Evolutionary conservation across 805 yeast species (phyloP).

Genomic region (Candida pini): DNA sequence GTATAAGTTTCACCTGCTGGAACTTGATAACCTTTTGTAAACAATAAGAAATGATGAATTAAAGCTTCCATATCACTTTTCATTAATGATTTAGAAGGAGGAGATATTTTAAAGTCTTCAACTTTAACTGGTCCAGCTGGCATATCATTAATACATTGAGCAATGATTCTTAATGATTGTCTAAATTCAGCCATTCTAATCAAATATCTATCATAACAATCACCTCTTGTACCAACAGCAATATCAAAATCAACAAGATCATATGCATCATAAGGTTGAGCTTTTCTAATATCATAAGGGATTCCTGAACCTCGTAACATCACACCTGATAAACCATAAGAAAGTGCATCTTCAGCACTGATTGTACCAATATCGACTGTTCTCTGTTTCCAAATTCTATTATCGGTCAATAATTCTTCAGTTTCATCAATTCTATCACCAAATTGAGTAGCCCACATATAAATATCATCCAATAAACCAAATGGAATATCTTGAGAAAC

Average conservation of each 20-base stretch:
- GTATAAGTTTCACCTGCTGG: constrained; percentile 91
- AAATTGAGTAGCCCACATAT: constrained; percentile 95
- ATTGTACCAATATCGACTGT: constrained; percentile 75
- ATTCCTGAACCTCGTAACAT: constrained; percentile 91
- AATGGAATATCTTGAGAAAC: constrained; percentile 84
- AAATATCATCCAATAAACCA: constrained; percentile 82
- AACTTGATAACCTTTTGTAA: constrained; percentile 83
- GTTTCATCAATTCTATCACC: constrained; percentile 90
- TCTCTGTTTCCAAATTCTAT: constrained; percentile 89
- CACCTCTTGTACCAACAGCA: constrained; percentile 83
- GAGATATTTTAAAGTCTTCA: constrained; percentile 80
- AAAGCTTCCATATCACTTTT: constrained; percentile 91
- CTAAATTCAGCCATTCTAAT: constrained; percentile 89
- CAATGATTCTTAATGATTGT: constrained; percentile 82
- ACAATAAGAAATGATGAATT: constrained; percentile 82
- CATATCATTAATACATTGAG: constrained; percentile 86
- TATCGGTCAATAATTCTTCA: constrained; percentile 83
- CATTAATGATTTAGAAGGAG: constrained; percentile 79
- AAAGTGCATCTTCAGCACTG: constrained; percentile 81
- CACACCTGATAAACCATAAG: constrained; percentile 76
- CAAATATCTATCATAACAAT: constrained; percentile 85
- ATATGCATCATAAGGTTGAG: constrained; percentile 88
- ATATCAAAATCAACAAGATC: constrained; percentile 81
- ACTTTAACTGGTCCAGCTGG: constrained; percentile 90
- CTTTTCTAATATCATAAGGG: constrained; percentile 79